Percentiles rank a stretch among this genome's conserved stretches.
Evolutionary conservation across 495 filamentous ascomycete species (phyloP).

Genomic region (Neurospora sp.): DNA sequence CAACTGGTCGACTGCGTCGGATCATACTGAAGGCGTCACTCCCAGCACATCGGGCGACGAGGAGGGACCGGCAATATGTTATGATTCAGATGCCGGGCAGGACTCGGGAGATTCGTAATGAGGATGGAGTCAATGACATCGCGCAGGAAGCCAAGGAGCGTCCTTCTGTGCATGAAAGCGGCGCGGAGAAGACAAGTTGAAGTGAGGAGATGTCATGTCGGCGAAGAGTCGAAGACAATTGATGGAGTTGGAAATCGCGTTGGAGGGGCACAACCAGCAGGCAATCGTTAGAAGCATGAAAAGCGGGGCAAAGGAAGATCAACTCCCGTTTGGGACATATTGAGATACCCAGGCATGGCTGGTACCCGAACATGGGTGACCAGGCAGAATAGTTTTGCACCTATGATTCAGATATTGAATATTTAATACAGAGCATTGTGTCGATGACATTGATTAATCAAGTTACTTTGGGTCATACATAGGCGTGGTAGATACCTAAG

Average conservation of each 20-base stretch:
- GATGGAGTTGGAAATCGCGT: neutral
- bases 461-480: neutral
- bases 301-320: neutral
- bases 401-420: neutral
- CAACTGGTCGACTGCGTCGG: neutral
- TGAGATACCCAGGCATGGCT: neutral
- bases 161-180: neutral
- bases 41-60: neutral
- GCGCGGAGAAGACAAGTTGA: neutral
- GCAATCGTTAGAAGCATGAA: neutral
- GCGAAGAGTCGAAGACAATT: neutral
- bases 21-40: neutral
- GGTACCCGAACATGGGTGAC: neutral
- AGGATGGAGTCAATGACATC: neutral
- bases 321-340: neutral
- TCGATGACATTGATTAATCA: neutral
- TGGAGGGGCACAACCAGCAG: neutral
- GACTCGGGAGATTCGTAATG: neutral
- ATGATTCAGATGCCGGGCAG: neutral
- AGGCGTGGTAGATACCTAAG: too few species aligned
- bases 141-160: neutral
- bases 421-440: neutral
- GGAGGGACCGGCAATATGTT: neutral
- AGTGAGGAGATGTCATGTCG: neutral
- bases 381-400: neutral